These are phyloP conservation scores for Mrakia blollopis DNA, from an alignment of 768 basidiomycete genomes.

Conservation along the genomic window DNA sequence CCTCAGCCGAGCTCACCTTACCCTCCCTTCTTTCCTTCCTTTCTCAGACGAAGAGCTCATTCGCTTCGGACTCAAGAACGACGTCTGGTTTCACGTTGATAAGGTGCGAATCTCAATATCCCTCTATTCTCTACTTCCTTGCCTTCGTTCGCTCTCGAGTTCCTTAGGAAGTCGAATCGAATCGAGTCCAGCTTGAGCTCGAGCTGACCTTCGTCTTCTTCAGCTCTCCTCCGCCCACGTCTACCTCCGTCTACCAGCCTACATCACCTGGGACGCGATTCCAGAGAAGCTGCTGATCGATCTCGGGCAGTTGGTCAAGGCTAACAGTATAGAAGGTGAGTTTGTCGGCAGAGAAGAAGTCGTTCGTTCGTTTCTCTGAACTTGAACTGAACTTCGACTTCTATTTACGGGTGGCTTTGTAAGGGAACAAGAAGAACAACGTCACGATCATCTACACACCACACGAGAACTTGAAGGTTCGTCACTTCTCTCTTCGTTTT, in stretches of 20 bases:
- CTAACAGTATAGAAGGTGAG: slow-evolving; percentile 90
- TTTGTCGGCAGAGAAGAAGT: not conserved
- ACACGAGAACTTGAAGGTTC: slow-evolving; percentile 81
- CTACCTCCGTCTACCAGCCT: slow-evolving; percentile 79
- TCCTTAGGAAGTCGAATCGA: slow-evolving; percentile 12
- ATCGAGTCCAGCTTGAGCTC: no score
- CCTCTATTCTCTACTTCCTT: not conserved
- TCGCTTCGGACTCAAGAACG: slow-evolving; percentile 58
- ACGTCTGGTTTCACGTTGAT: slow-evolving; percentile 83
- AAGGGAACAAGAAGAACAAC: slow-evolving; percentile 94
- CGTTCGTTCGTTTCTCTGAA: not conserved
- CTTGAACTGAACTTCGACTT: not conserved
- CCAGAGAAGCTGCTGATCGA: slow-evolving; percentile 72
- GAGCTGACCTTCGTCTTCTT: slow-evolving; percentile 7
- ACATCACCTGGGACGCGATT: slow-evolving; percentile 81
- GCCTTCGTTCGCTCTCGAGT: not conserved
- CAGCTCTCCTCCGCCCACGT: slow-evolving; percentile 89
- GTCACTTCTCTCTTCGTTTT: not conserved
- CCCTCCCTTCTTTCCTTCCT: not conserved
- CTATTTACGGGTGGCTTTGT: not conserved
- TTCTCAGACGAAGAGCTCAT: slow-evolving; percentile 86
- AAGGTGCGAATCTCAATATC: slow-evolving; percentile 47
- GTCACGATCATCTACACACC: slow-evolving; percentile 92
- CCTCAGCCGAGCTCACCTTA: not conserved
- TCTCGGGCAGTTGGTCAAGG: slow-evolving; percentile 92